Percentiles rank a stretch among this genome's conserved stretches.
phyloP scores from a whole-genome alignment of 257 asterid genomes.

The Penstemon davidsonii region DNA sequence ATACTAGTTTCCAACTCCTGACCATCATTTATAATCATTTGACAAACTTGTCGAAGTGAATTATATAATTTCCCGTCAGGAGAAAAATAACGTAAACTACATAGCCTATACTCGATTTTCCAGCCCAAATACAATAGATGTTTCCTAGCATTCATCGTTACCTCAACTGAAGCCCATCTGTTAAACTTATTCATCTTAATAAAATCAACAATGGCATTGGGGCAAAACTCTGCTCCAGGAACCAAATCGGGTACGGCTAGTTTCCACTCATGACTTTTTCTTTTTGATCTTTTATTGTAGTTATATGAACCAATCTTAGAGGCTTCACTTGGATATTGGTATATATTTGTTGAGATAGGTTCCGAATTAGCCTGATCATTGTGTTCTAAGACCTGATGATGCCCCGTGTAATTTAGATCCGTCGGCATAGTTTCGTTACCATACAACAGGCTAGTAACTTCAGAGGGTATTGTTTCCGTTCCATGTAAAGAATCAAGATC shows the following conservation, averaged over 20 bases:
- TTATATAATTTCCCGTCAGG: slow-evolving; percentile 40
- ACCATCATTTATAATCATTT: too few species aligned
- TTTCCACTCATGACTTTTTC: slow-evolving; percentile 33
- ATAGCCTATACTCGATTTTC: slow-evolving; percentile 37
- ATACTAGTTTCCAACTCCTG: slow-evolving; percentile 32
- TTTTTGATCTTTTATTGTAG: neutral
- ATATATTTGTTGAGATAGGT: slow-evolving; percentile 14
- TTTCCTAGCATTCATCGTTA: slow-evolving; percentile 28
- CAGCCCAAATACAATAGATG: slow-evolving; percentile 68
- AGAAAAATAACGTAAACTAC: slow-evolving; percentile 43
- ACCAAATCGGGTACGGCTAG: slow-evolving; percentile 36
- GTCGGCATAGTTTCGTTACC: slow-evolving; percentile 19
- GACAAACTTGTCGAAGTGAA: slow-evolving; percentile 44
- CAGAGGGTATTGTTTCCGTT: slow-evolving; percentile 40
- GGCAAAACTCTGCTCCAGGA: slow-evolving; percentile 41
- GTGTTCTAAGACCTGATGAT: slow-evolving; percentile 25
- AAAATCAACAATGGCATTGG: slow-evolving; percentile 41
- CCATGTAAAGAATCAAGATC: slow-evolving; percentile 29
- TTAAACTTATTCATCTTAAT: slow-evolving; percentile 12
- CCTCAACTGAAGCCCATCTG: neutral
- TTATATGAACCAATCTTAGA: too few species aligned
- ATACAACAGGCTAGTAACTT: slow-evolving; percentile 32
- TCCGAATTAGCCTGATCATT: slow-evolving; percentile 13
- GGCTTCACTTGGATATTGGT: too few species aligned
- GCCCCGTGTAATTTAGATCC: slow-evolving; percentile 24